Base-by-base conservation (phyloP, 1,284 basidiomycete genomes). In the Malassezia brasiliensis region DNA sequence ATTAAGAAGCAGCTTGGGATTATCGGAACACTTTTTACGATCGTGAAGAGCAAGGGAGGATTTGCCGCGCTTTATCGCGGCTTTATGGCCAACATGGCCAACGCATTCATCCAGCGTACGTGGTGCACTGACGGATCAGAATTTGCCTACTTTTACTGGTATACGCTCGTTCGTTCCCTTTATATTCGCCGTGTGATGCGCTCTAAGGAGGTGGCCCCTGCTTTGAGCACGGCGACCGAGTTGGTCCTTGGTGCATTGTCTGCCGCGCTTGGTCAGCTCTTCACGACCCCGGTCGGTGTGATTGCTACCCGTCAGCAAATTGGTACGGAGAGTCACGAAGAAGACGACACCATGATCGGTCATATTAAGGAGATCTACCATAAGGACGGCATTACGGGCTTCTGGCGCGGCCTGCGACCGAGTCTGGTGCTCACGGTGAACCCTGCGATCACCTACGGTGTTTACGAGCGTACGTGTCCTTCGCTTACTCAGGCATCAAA, bases 111-210 rank as follows among this genome's bases (percentile, higher is more conserved):
- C 87, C 77, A 69, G 64, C 76, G 90, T 93, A 65, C 71, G 90
- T 83, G 25, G 12, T 1, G 7, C 31, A 12, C 17, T 15, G 30
- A n/a, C 32, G 20, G 14, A 3, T 40, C 52, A 94, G 93, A 94
- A 82, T 96, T 93, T 72, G 91, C 94, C 19, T 99, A 98, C 79
- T 99, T 98, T 80, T 96, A 96, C 81, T 96, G 94, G 80, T 96
- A 96, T 77, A 87, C 90, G 25, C 81, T 89, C 74, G 87, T 96
- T 28, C 83, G 90, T 62, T 83, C 81, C 20, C 81, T 87, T 7
- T 91, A 91, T 76, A 62, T 68, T 48, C 59, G 61, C 30, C 61
- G 65, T 15, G 32, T 75, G 11, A 50, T 64, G 31, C 63, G 60
- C 47, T 52, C 53, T 10, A 28, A 17, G 0, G 36, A 28, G 5